phyloP scores from a whole-genome alignment of 179 eudicot genomes.

The Sideroxylon spinosum region DNA sequence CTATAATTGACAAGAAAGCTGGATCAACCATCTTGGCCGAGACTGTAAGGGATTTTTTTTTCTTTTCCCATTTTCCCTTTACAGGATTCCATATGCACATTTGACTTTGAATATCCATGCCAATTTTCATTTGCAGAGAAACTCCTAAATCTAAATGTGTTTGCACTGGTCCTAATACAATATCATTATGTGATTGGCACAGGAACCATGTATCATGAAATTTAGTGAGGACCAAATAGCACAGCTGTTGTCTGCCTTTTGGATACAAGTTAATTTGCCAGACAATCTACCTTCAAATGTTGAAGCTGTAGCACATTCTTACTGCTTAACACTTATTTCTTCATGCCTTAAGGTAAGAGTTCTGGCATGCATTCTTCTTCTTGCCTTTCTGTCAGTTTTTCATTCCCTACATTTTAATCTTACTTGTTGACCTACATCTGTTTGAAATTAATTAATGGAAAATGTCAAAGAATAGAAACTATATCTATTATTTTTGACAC shows the following conservation, averaged over 20 bases:
- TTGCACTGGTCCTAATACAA: background rate
- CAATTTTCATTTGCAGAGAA: background rate
- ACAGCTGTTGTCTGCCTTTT: constrained; percentile 79
- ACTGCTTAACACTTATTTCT: constrained; percentile 69
- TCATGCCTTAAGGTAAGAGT: constrained; percentile 59
- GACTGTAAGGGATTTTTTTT: constrained; percentile 26
- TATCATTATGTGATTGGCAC: constrained; percentile 17
- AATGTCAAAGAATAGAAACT: background rate
- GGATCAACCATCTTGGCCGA: constrained; percentile 50
- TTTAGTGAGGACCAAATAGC: constrained; percentile 77
- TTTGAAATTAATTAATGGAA: background rate
- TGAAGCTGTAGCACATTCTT: constrained; percentile 91
- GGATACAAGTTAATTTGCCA: constrained; percentile 81
- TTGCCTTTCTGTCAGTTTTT: background rate
- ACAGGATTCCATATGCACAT: background rate
- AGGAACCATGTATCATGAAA: constrained; percentile 69
- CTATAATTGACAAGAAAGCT: constrained; percentile 60
- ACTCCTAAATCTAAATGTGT: constrained; percentile 4
- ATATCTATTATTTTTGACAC: background rate
- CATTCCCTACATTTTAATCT: background rate
- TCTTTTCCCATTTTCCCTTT: background rate
- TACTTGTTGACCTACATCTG: background rate
- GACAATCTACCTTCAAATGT: constrained; percentile 75
- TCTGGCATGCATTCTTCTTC: background rate
- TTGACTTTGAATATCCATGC: background rate